Evolutionary conservation across 2,329 filamentous ascomycete genomes (phyloP).

Genomic region (Aureobasidium sp.): DNA sequence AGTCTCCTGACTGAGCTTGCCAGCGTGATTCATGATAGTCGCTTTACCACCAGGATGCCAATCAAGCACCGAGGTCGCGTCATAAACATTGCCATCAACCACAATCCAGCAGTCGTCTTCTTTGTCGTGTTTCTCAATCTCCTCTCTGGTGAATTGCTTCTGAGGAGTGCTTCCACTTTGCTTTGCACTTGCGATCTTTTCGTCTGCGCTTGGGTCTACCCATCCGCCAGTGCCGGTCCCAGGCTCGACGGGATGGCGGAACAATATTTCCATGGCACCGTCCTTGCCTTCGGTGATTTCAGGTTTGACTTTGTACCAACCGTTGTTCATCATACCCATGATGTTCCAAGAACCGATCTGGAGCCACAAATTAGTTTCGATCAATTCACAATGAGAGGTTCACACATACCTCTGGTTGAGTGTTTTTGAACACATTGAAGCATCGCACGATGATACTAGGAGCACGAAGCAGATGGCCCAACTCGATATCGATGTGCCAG

Average conservation of each 20-base stretch:
- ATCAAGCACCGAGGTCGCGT: conserved; percentile 83
- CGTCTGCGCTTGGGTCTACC: conserved; percentile 75
- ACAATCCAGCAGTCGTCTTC: conserved; percentile 85
- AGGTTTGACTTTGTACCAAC: conserved; percentile 91
- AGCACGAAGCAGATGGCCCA: conserved; percentile 48
- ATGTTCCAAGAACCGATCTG: too few species aligned
- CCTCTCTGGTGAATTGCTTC: conserved; percentile 71
- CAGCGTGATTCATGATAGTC: conserved; percentile 86
- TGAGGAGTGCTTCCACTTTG: conserved; percentile 78
- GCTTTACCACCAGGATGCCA: conserved; percentile 88
- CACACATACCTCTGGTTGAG: conserved; percentile 45
- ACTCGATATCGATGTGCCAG: conserved; percentile 57
- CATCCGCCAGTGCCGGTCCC: conserved; percentile 82
- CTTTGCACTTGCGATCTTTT: conserved; percentile 70
- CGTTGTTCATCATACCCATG: conserved; percentile 98
- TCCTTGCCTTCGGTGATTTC: conserved; percentile 75
- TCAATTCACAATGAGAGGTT: too few species aligned
- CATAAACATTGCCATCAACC: conserved; percentile 88
- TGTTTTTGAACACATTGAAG: conserved; percentile 58
- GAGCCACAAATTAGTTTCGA: too few species aligned
- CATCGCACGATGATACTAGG: conserved; percentile 52
- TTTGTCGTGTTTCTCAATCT: conserved; percentile 73
- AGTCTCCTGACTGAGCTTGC: conserved; percentile 56
- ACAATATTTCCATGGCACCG: conserved; percentile 71
- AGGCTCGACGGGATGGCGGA: conserved; percentile 91